Percentiles rank a stretch among this genome's conserved stretches.
These are phyloP conservation scores for Fusarium nygamai DNA, from an alignment of 2,329 filamentous ascomycete genomes.

Conservation along the genomic window DNA sequence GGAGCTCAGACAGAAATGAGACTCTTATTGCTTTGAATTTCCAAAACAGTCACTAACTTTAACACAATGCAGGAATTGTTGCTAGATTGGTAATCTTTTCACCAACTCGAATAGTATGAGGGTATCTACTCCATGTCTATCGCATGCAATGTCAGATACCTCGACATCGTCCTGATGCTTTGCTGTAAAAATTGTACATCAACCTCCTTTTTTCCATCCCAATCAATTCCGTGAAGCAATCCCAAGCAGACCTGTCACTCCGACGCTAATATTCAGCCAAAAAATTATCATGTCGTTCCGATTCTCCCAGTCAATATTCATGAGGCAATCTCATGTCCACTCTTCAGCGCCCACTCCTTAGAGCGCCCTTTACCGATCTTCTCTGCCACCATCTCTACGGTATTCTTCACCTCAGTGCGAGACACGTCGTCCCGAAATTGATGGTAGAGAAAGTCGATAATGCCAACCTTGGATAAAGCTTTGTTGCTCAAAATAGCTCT, in stretches of 20 bases:
- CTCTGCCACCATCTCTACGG: constrained; percentile 53
- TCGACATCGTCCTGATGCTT: constrained; percentile 14
- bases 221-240: constrained; percentile 33
- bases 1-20: constrained; percentile 21
- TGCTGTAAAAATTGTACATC: constrained; percentile 23
- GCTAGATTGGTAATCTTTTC: constrained; percentile 11
- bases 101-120: constrained; percentile 7
- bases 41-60: neutral
- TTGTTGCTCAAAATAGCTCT: constrained; percentile 54
- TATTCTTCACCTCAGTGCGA: constrained; percentile 54
- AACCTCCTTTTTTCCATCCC: constrained; percentile 24
- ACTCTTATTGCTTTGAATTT: constrained; percentile 1
- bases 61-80: neutral
- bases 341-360: constrained; percentile 54
- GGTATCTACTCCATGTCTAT: constrained; percentile 31
- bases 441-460: constrained; percentile 53
- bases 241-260: constrained; percentile 37
- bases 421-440: constrained; percentile 51
- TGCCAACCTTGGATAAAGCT: constrained; percentile 53
- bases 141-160: constrained; percentile 20
- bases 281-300: constrained; percentile 31
- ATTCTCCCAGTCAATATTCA: constrained; percentile 31
- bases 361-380: constrained; percentile 50
- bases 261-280: constrained; percentile 43
- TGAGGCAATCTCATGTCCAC: constrained; percentile 50